Base-by-base conservation (phyloP, 257 asterid genomes). In the Prunella vulgaris region DNA sequence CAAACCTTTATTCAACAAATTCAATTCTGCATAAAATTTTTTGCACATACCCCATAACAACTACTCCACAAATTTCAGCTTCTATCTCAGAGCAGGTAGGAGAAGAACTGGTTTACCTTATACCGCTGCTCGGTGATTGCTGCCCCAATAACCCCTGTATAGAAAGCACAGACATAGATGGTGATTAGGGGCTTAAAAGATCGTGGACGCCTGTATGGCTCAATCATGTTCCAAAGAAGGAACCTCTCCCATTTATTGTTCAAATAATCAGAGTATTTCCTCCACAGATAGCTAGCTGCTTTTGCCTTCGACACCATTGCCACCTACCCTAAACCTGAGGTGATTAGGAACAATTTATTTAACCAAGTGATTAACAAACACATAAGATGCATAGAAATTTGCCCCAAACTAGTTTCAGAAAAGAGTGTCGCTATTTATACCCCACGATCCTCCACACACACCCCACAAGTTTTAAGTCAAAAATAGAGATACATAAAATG, bases 201-300 rank as follows among this genome's bases (percentile, higher is more conserved):
- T 66, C 81, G 88, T 32, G 98, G 98, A 6, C 94, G 88, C 70
- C 84, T 84, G 76, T 86, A 93, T 3, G 90, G 96, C 66, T 90
- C 97, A 49, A 88, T 82, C 97, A 88, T 90, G 80, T 93, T 95
- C 98, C 98, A 93, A 0, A 93, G 85, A 70, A 90, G 76, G 8
- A 87, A 88, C 77, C 79, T 93, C 76, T 90, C 90, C 95, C 97
- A 87, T 73, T 84, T 93, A 24, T 82, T 77, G 71, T 82, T 77
- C 72, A 90, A 76, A 82, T 90, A 77, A 76, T 93, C 96, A 0
- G 93, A 92, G 65, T 90, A 93, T 79, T 90, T 93, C 83, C 95
- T 85, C 96, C 97, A 93, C 10, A 90, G 57, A 75, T 88, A 93
- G 76, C 87, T 85, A 10, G 89, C 69, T 95, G 84, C 85, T 69